phyloP scores from a whole-genome alignment of 345 rosid genomes.

The Fremontodendron californicum region DNA sequence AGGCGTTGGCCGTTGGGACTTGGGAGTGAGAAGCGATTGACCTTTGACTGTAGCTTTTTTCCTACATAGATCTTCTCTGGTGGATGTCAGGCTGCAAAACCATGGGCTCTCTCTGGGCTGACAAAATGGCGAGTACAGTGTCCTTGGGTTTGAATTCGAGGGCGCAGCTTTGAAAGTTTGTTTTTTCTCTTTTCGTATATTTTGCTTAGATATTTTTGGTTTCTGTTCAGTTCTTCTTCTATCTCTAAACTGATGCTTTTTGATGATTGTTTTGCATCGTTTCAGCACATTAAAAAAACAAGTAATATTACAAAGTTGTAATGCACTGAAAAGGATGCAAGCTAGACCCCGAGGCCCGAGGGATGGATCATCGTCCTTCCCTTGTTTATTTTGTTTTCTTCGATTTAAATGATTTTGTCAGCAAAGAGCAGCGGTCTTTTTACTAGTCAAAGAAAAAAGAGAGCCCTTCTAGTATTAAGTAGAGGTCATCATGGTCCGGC shows the following conservation, averaged over 20 bases:
- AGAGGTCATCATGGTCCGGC: no score
- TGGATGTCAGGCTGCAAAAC: not conserved
- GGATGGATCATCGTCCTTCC: not conserved
- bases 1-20: not conserved
- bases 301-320: not conserved
- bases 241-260: not conserved
- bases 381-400: not conserved
- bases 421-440: not conserved
- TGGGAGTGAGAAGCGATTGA: not conserved
- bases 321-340: not conserved
- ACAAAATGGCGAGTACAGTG: not conserved
- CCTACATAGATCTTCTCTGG: not conserved
- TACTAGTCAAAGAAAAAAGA: not conserved
- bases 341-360: not conserved
- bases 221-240: not conserved
- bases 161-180: not conserved
- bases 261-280: not conserved
- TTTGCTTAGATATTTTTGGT: not conserved
- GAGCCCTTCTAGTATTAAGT: no score
- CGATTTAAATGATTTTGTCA: conserved; percentile 1
- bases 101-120: not conserved
- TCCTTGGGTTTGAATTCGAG: not conserved
- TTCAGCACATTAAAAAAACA: not conserved
- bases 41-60: not conserved
- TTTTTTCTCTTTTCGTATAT: not conserved